phyloP scores from a whole-genome alignment of 192 early-diverging fungal genomes.

The Backusella liffmaniae region DNA sequence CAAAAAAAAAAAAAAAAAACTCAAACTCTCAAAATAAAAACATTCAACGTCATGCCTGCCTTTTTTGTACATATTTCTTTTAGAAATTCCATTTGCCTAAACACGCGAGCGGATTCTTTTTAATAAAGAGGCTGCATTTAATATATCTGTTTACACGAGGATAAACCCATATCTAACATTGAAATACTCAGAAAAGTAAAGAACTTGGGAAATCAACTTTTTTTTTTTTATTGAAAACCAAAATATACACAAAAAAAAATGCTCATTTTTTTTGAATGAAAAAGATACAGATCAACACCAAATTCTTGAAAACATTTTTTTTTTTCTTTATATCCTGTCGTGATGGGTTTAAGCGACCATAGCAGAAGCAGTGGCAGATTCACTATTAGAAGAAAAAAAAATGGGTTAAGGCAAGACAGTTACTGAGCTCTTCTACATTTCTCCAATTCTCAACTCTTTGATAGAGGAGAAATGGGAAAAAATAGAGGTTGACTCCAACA shows the following conservation, averaged over 20 bases:
- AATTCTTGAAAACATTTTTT: background rate
- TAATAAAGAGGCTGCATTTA: background rate
- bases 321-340: background rate
- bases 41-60: background rate
- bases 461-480: background rate
- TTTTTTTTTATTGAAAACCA: background rate
- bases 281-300: background rate
- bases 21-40: background rate
- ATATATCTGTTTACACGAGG: background rate
- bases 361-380: constrained; percentile 49
- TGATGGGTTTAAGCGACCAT: constrained; percentile 34
- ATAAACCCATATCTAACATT: no score
- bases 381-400: constrained; percentile 37
- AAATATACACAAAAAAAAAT: background rate
- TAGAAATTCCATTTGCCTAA: background rate
- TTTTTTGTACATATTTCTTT: background rate
- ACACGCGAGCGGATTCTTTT: background rate
- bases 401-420: constrained; percentile 41
- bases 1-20: background rate
- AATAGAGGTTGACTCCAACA: constrained; percentile 18
- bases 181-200: no score
- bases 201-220: background rate
- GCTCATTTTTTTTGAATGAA: background rate
- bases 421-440: constrained; percentile 31
- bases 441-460: background rate